Conservation (phyloP, 805 yeast genomes). For the Yamadazyma sp. region DNA sequence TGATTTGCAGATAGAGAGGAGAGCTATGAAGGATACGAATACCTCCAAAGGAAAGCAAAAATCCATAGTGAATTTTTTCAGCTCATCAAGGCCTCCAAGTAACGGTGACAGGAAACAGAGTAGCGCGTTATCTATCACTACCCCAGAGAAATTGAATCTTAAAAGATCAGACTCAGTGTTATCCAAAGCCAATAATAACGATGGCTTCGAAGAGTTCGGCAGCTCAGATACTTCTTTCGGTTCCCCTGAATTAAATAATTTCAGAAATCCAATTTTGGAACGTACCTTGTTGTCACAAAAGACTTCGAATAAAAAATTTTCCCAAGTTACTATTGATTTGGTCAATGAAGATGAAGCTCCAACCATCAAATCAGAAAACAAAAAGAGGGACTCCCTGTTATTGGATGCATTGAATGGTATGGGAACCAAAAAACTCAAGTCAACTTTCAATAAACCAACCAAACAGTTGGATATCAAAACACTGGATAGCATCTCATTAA, state of each 20-base stretch:
- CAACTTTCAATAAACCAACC: not conserved
- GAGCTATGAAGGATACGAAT: no score
- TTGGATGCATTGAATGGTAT: constrained; percentile 5
- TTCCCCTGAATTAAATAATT: constrained; percentile 36
- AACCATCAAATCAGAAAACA: not conserved
- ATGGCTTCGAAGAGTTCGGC: constrained; percentile 27
- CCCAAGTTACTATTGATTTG: constrained; percentile 5
- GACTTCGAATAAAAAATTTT: constrained; percentile 4
- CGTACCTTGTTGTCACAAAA: constrained; percentile 1
- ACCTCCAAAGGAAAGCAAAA: constrained; percentile 17
- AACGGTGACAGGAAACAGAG: not conserved
- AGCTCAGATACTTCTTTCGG: constrained; percentile 35
- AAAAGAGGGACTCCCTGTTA: constrained; percentile 9
- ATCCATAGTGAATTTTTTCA: constrained; percentile 28
- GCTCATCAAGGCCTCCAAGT: constrained; percentile 4
- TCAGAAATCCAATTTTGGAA: constrained; percentile 28
- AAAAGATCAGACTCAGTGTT: constrained; percentile 21
- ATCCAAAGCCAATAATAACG: constrained; percentile 15
- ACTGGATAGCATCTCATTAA: constrained; percentile 12
- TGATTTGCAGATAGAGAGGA: no score
- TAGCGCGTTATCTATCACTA: constrained; percentile 1
- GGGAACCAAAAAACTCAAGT: constrained; percentile 6
- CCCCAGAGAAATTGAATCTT: constrained; percentile 10
- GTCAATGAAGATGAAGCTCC: not conserved
- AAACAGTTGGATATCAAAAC: not conserved